phyloP scores from a whole-genome alignment of 805 yeast species.

The Hagleromyces aurorensis region DNA sequence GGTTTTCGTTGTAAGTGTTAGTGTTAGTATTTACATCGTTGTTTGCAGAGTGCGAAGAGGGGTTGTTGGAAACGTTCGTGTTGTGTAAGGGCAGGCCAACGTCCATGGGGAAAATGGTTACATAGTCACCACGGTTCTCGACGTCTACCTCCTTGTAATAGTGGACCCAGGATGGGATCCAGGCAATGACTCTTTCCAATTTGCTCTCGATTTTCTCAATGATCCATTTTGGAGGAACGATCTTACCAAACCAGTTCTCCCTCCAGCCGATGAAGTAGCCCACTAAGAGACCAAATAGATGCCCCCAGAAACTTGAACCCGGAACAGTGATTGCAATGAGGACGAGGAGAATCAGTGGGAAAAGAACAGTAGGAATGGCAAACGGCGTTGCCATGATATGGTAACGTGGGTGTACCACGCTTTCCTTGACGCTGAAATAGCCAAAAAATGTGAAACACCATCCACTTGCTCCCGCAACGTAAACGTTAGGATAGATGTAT shows the following conservation, averaged over 20 bases:
- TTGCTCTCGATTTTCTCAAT: slow-evolving; percentile 58
- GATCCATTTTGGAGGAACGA: slow-evolving; percentile 59
- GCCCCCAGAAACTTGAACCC: slow-evolving; percentile 66
- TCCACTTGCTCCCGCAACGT: slow-evolving; percentile 64
- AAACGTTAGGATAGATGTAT: slow-evolving; percentile 41
- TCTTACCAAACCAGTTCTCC: slow-evolving; percentile 43
- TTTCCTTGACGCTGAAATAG: slow-evolving; percentile 47
- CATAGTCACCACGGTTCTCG: slow-evolving; percentile 29
- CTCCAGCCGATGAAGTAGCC: slow-evolving; percentile 54
- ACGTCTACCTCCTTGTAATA: slow-evolving; percentile 51
- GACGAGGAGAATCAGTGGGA: slow-evolving; percentile 50
- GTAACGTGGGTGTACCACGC: slow-evolving; percentile 35
- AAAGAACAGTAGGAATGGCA: slow-evolving; percentile 48
- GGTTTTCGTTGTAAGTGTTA: no score
- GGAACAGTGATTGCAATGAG: slow-evolving; percentile 49
- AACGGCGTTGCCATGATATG: slow-evolving; percentile 33
- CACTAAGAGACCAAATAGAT: slow-evolving; percentile 53
- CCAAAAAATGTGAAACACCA: slow-evolving; percentile 64
- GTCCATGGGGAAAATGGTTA: slow-evolving; percentile 20
- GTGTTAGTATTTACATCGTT: no score
- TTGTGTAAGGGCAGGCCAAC: slow-evolving; percentile 14
- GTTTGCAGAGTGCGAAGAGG: no score
- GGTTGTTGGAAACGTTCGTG: no score
- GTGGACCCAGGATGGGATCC: slow-evolving; percentile 45
- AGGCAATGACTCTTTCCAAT: slow-evolving; percentile 40